A percentile compares a stretch with the other conserved stretches of the same genome.
Evolutionary conservation across 2,329 filamentous ascomycete species (phyloP).

Genomic region (Fusarium palustre): DNA sequence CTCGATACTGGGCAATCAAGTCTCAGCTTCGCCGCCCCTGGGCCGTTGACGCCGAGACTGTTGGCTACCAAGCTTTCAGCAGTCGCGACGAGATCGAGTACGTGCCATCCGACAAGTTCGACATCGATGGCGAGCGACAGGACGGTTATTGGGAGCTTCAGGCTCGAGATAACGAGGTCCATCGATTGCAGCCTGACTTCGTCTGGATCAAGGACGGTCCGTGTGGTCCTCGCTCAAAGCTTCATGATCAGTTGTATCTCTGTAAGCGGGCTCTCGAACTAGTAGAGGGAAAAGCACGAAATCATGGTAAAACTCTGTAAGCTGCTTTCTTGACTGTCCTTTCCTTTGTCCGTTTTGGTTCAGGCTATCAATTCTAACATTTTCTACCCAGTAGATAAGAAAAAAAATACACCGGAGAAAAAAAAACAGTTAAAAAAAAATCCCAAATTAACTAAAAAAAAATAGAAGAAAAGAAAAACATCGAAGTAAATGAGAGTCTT

Average conservation of each 20-base stretch:
- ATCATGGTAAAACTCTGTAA: neutral
- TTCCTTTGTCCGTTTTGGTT: neutral
- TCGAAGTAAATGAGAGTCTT: neutral
- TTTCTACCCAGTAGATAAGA: neutral
- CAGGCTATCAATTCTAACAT: neutral
- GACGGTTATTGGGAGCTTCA: constrained; percentile 8
- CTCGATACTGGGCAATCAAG: constrained; percentile 18
- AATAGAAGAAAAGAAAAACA: neutral
- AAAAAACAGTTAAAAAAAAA: neutral
- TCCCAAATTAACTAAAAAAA: neutral
- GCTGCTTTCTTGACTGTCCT: neutral
- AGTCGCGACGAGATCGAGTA: neutral
- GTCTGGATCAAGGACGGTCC: constrained; percentile 1
- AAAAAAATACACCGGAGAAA: too few relatives aligned
- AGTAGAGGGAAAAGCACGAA: neutral
- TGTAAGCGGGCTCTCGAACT: neutral
- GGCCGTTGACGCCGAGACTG: neutral
- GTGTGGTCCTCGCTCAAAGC: neutral
- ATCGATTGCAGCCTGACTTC: neutral
- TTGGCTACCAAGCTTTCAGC: neutral
- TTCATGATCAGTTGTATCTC: neutral
- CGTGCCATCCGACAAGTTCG: neutral
- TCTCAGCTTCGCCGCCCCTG: neutral
- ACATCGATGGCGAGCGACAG: neutral
- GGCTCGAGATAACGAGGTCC: neutral